Conservation (phyloP, 306 rosid species). For the Trichosanthes truncata region DNA sequence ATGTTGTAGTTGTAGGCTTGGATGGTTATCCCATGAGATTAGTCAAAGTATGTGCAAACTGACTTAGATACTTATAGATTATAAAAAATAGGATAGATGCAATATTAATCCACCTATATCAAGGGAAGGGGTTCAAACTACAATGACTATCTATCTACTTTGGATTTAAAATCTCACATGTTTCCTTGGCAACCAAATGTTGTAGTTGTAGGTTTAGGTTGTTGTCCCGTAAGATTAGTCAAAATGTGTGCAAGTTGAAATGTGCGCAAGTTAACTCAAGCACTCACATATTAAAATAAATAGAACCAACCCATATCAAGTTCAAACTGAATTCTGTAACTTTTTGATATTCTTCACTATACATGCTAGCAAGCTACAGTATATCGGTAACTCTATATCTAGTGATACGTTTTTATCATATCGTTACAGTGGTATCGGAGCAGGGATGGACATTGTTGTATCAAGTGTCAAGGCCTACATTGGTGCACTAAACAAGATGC, state of each 20-base stretch:
- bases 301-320: not conserved
- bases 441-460: conserved; percentile 92
- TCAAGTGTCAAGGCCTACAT: conserved; percentile 92
- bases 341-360: not conserved
- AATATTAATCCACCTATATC: not conserved
- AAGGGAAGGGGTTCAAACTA: not conserved
- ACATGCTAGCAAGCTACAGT: not conserved
- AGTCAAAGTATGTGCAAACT: not conserved
- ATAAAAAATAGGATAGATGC: not conserved
- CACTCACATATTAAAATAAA: not conserved
- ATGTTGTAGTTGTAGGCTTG: not conserved
- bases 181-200: not conserved
- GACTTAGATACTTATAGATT: not conserved
- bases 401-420: not conserved
- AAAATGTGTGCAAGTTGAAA: not conserved
- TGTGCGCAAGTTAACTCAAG: not conserved
- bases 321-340: not conserved
- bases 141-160: not conserved
- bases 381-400: not conserved
- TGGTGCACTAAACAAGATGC: conserved; percentile 82
- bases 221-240: not conserved
- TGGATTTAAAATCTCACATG: not conserved
- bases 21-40: not conserved
- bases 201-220: not conserved
- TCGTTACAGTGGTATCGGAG: conserved; percentile 60